Base-by-base conservation (phyloP, 345 rosid species). In the Leavenworthia alabamica region DNA sequence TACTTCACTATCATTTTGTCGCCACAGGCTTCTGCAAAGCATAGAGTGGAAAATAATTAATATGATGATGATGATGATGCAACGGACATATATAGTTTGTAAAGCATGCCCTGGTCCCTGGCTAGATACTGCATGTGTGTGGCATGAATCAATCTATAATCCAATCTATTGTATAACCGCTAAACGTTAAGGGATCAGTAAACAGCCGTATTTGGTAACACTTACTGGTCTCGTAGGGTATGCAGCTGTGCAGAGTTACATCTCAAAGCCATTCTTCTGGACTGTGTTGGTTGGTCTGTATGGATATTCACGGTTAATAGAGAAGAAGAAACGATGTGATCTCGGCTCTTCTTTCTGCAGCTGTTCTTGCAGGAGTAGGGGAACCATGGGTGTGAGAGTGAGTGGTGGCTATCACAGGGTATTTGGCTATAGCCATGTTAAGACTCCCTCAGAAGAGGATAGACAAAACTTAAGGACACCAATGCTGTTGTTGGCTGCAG, bases 341-440 rank as follows among this genome's bases (percentile, higher is more conserved):
- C 11, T 83, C 95, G 8, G 86, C 83, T 17, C 68, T 92, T 57
- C 96, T 93, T 48, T 84, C 66, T 29, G 90, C 86, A 52, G 87
- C 98, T 77, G 86, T 80, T 13, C 52, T 83, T 39, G 90, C 88
- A 57, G 96, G 89, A n/a, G 73, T 86, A 4, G 93, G 98, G 9
- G 89, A 86, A 62, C 90, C 90, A 24, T 92, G 98, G 98, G 86
- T 89, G 63, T 77, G 98, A n/a, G n/a, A n/a, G n/a, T n/a, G n/a
- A 72, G 70, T 81, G 10, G 47, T 80, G 59, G 88, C 64, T 1
- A 68, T 89, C 41, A 53, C 66, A 66, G 80, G 79, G 5, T 92
- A 78, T 75, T 42, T 76, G 11, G 83, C 80, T 63, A 75, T 92
- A 16, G 95, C 96, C 51, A 78, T 86, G 62, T 81, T 64, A 76